Conservation (phyloP, 345 rosid species). For the Eucalyptus shirleyi region DNA sequence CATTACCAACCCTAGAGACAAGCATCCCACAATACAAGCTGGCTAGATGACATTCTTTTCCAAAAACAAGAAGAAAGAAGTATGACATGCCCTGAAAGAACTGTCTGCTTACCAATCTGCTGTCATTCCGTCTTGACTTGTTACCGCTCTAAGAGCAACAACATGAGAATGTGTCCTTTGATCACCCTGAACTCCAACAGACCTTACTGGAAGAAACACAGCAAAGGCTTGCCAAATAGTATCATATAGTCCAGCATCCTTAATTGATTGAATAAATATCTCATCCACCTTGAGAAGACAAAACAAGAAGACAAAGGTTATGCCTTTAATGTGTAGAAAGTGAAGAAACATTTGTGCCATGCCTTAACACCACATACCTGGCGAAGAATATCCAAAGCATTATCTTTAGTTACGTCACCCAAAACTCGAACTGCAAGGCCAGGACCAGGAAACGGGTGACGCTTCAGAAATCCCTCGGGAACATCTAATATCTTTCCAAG, state of each 20-base stretch:
- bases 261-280: constrained; percentile 91
- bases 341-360: neutral
- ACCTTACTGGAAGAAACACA: constrained; percentile 87
- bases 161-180: constrained; percentile 99
- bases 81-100: neutral
- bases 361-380: constrained; percentile 25
- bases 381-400: constrained; percentile 82
- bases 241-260: constrained; percentile 93
- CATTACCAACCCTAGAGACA: neutral
- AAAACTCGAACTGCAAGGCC: constrained; percentile 95
- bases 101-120: constrained; percentile 71
- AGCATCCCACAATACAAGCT: neutral
- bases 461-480: constrained; percentile 78
- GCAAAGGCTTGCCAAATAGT: constrained; percentile 96
- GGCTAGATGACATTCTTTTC: neutral
- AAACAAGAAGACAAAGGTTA: neutral
- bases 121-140: constrained; percentile 99
- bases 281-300: constrained; percentile 65
- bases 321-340: neutral
- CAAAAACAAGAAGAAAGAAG: neutral
- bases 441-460: constrained; percentile 98
- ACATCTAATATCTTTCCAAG: constrained; percentile 77
- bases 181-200: constrained; percentile 99
- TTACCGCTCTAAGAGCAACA: constrained; percentile 97
- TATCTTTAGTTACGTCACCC: constrained; percentile 90